Evolutionary conservation across 495 filamentous ascomycete genomes (phyloP).

Genomic region (Xylaria acuta): DNA sequence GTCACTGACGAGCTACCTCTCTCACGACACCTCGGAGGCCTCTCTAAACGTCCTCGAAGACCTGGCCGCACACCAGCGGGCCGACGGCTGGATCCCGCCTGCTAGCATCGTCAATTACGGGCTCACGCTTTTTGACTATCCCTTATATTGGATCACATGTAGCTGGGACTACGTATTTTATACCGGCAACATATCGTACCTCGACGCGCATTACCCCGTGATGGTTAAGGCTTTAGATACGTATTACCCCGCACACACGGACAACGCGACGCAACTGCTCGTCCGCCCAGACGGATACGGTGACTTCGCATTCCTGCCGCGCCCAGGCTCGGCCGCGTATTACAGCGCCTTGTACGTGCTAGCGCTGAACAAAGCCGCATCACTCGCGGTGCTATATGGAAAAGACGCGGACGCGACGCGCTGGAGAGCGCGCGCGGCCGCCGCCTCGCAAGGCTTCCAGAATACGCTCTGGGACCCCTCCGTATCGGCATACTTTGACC

Average conservation of each 20-base stretch:
- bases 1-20: conserved; percentile 51
- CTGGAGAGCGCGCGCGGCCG: conserved; percentile 46
- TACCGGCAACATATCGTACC: conserved; percentile 46
- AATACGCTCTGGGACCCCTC: conserved; percentile 42
- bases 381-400: conserved; percentile 42
- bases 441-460: conserved; percentile 42
- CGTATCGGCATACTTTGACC: conserved; percentile 51
- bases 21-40: conserved; percentile 46
- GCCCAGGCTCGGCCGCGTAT: conserved; percentile 53
- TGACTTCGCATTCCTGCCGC: conserved; percentile 56
- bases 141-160: conserved; percentile 54
- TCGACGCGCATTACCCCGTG: conserved; percentile 41
- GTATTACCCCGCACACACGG: conserved; percentile 45
- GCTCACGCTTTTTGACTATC: conserved; percentile 54
- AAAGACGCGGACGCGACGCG: conserved; percentile 37
- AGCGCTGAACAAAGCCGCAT: conserved; percentile 49
- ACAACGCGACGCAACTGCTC: conserved; percentile 43
- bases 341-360: conserved; percentile 57
- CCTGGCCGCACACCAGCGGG: conserved; percentile 51
- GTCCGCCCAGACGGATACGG: conserved; percentile 50
- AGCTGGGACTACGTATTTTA: conserved; percentile 54
- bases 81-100: conserved; percentile 59
- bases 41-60: conserved; percentile 52
- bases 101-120: conserved; percentile 56
- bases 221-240: conserved; percentile 49